Percentiles rank a stretch among this genome's conserved stretches.
These are phyloP conservation scores for Incumbomyces lentus DNA, from an alignment of 2,329 filamentous ascomycete genomes.

Conservation along the genomic window DNA sequence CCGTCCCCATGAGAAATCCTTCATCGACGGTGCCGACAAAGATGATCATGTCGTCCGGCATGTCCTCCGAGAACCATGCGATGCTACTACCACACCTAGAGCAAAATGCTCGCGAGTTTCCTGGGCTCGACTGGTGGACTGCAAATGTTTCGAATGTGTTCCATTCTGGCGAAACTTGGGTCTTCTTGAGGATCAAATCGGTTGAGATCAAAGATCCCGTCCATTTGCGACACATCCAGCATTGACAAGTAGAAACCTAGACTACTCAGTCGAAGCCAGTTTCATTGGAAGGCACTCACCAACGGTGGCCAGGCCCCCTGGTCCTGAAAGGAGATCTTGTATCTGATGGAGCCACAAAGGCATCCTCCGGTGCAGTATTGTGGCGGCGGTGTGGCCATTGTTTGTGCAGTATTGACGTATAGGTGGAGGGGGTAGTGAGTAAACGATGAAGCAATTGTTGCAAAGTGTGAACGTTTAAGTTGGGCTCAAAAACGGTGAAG, in stretches of 20 bases:
- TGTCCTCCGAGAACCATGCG: constrained; percentile 10
- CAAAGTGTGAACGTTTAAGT: too few species aligned
- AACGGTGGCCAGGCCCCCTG: constrained; percentile 10
- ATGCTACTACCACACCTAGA: constrained; percentile 14
- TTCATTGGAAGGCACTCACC: constrained; percentile 2
- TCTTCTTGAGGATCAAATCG: constrained; percentile 10
- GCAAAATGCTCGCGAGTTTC: constrained; percentile 10
- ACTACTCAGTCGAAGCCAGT: background rate
- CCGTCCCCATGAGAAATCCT: constrained; percentile 13
- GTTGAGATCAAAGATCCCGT: constrained; percentile 10
- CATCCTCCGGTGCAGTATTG: constrained; percentile 6
- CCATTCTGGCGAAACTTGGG: constrained; percentile 12
- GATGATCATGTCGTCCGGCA: constrained; percentile 11
- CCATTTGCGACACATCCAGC: constrained; percentile 14
- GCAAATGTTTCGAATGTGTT: constrained; percentile 10
- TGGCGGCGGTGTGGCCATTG: too few species aligned
- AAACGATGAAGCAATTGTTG: too few species aligned
- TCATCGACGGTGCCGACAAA: constrained; percentile 12
- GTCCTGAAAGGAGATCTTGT: constrained; percentile 9
- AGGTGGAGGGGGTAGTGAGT: too few species aligned
- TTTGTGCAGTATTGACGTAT: too few species aligned
- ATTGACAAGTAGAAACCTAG: constrained; percentile 12
- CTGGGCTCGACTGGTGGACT: constrained; percentile 11
- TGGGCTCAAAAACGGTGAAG: too few species aligned
- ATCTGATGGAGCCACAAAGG: constrained; percentile 14